A percentile compares a stretch with the other conserved stretches of the same genome.
Conservation (phyloP, 2,329 filamentous ascomycete genomes). For the Ceratocystis harringtonii region DNA sequence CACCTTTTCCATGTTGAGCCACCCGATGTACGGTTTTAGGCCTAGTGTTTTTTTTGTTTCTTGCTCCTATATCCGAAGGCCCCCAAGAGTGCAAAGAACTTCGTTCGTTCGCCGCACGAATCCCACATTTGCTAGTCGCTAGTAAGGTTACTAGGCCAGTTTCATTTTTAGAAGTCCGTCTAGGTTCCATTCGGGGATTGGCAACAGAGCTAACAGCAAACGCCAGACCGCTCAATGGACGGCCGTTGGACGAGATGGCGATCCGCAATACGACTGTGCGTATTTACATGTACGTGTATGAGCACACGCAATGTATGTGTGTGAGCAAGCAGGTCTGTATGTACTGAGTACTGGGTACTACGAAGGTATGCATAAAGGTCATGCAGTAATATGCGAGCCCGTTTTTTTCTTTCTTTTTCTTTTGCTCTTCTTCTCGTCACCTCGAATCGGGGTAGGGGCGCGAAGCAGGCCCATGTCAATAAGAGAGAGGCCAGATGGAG, state of each 20-base stretch:
- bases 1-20: neutral
- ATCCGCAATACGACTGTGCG: neutral
- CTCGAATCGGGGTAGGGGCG: too few relatives aligned
- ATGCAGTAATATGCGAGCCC: neutral
- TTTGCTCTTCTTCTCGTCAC: too few relatives aligned
- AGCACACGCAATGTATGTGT: neutral
- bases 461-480: too few relatives aligned
- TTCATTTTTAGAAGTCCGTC: neutral
- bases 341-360: neutral
- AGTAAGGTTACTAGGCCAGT: too few relatives aligned
- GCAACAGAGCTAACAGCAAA: neutral
- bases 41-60: neutral
- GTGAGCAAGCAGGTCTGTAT: neutral
- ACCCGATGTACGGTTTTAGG: neutral
- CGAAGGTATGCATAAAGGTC: neutral
- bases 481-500: neutral
- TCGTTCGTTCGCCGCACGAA: too few relatives aligned
- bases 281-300: neutral
- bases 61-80: neutral
- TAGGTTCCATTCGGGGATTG: neutral
- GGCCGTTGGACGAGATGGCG: neutral
- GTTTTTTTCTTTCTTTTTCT: neutral
- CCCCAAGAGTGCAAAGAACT: too few relatives aligned
- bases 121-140: too few relatives aligned
- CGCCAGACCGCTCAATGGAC: neutral